These are phyloP conservation scores for Pyracantha coccinea DNA, from an alignment of 331 rosid species.

Conservation along the genomic window DNA sequence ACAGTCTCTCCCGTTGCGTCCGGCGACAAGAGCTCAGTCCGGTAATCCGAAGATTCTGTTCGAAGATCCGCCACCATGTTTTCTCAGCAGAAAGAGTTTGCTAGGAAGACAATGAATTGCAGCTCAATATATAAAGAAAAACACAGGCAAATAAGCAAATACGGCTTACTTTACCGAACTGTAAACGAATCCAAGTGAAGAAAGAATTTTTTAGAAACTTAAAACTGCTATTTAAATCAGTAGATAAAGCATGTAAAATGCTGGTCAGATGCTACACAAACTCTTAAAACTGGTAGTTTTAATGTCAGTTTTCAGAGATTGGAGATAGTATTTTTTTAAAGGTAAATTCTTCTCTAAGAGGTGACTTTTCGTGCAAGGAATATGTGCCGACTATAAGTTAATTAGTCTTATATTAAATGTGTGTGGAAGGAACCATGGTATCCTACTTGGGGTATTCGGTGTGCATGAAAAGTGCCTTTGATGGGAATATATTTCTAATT, in stretches of 20 bases:
- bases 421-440: neutral
- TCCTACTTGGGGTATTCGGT: neutral
- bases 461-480: no score
- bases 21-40: slow-evolving; percentile 76
- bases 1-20: slow-evolving; percentile 21
- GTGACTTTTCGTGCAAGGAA: neutral
- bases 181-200: neutral
- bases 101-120: neutral
- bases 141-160: neutral
- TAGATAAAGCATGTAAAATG: slow-evolving; percentile 11
- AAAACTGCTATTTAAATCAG: neutral
- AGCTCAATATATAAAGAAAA: neutral
- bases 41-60: slow-evolving; percentile 51
- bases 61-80: slow-evolving; percentile 34
- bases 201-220: neutral
- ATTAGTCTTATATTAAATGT: neutral
- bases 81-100: neutral
- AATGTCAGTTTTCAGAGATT: neutral
- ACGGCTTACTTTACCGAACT: no score
- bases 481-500: no score
- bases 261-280: neutral
- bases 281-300: neutral
- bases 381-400: neutral
- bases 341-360: neutral
- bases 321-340: neutral